Evolutionary conservation across 1,139 yeast genomes (phyloP).

Genomic region (Martiniozyma asiatica): DNA sequence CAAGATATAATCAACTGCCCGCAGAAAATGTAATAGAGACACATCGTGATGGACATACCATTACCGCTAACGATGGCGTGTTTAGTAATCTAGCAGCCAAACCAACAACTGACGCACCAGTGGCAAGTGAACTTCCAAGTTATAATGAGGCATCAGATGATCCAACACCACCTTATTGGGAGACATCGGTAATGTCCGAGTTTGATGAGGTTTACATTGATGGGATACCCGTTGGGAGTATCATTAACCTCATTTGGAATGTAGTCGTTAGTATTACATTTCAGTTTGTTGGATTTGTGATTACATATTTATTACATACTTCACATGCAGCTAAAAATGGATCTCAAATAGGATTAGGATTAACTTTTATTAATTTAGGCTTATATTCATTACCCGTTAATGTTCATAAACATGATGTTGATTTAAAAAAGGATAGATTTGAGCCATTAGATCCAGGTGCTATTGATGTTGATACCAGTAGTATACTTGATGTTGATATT

Average conservation of each 20-base stretch:
- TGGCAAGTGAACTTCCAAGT: conserved; percentile 58
- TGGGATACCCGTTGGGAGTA: conserved; percentile 92
- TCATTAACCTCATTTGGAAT: conserved; percentile 84
- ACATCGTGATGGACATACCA: too few relatives aligned
- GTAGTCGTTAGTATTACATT: conserved; percentile 77
- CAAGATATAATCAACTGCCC: conserved; percentile 14
- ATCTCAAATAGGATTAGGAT: conserved; percentile 83
- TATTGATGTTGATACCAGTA: conserved; percentile 29
- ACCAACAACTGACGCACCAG: conserved; percentile 32
- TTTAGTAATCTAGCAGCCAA: conserved; percentile 85
- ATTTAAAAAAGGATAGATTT: conserved; percentile 27
- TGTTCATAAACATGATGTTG: conserved; percentile 4
- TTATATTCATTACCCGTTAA: conserved; percentile 53
- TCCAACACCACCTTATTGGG: conserved; percentile 96
- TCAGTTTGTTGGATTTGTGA: conserved; percentile 85
- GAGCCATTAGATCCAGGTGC: conserved; percentile 44
- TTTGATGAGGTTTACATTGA: conserved; percentile 90
- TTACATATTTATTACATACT: conserved; percentile 85
- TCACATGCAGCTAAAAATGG: conserved; percentile 98
- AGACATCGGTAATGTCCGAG: conserved; percentile 72
- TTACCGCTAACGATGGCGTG: conserved; percentile 65
- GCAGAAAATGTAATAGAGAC: conserved; percentile 7
- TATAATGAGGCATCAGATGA: conserved; percentile 95
- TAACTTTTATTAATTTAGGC: conserved; percentile 72
- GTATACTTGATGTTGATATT: too few relatives aligned